Evolutionary conservation across 352 stramenopile genomes (phyloP), one percentile per base, ranked within the genome.

Genomic region (Thraustochytrium striatum): DNA sequence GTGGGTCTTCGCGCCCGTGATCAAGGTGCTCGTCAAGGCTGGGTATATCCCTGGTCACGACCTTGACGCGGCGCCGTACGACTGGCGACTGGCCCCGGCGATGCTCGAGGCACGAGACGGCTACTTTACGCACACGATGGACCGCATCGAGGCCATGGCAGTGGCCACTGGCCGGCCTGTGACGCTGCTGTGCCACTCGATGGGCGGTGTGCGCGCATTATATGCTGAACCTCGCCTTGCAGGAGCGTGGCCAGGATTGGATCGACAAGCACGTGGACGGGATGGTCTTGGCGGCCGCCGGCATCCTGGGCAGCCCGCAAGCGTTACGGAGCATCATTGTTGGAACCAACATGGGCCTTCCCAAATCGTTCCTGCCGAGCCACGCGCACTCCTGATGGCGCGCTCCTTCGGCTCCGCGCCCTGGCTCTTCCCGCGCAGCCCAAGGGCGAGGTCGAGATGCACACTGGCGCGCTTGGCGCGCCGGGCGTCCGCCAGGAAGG

Each of bases 91-190:
- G 21, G 57, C 70, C 61, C 85, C 85, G 9, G 52, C 9, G 13
- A 78, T 53, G 19, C 72, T 89, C 33, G 79, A 89, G 84, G 61
- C 53, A 25, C 72, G 84, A 44, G 83, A 88, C 61, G 43, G 81
- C 50, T 89, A 88, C 59, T 89, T 89, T 69, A 85, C 85, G 2
- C 47, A 80, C 9, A 88, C 85, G 13, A 81, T 89, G 30, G 57
- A 79, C 30, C 69, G 52, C 13, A 80, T 88, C 43, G 84, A 87
- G 72, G 33, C 68, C 2, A 65, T 89, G 61, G 84, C 85, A 44
- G 35, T 78, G 61, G 57, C 61, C 19, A 86, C 82, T 3, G 55
- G 81, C 19, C 41, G 70, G 1, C 85, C 82, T n/a, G 83, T 88
- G 11, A 69, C 86, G 7, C 61, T 88, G 28, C 43, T 88, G 8